phyloP scores from a whole-genome alignment of 495 filamentous ascomycete species.

The Stereocaulon alpinum region DNA sequence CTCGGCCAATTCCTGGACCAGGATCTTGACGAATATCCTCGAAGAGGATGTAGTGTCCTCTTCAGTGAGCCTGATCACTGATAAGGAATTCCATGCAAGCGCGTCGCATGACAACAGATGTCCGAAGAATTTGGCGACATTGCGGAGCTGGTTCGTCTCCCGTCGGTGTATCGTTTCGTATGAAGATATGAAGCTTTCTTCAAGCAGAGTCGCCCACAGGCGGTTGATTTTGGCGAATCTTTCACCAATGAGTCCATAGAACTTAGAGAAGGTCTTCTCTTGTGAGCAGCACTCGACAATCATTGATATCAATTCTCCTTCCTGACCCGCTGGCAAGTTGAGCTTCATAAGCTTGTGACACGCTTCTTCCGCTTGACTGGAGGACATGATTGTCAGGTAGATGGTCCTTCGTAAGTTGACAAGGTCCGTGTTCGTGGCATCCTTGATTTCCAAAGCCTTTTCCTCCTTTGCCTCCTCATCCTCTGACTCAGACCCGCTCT shows the following conservation, averaged over 20 bases:
- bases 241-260: constrained; percentile 90
- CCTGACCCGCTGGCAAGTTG: constrained; percentile 75
- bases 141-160: constrained; percentile 86
- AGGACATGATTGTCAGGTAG: constrained; percentile 95
- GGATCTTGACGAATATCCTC: constrained; percentile 95
- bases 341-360: constrained; percentile 94
- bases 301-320: constrained; percentile 89
- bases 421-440: constrained; percentile 90
- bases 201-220: constrained; percentile 85
- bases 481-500: constrained; percentile 62
- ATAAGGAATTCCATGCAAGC: constrained; percentile 84
- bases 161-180: constrained; percentile 97
- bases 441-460: constrained; percentile 81
- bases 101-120: constrained; percentile 80
- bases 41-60: constrained; percentile 92
- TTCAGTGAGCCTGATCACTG: constrained; percentile 79
- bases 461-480: constrained; percentile 72
- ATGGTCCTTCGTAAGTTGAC: constrained; percentile 89
- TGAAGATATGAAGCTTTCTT: constrained; percentile 78
- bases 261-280: constrained; percentile 91
- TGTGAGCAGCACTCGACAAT: constrained; percentile 92
- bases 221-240: constrained; percentile 91
- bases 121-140: constrained; percentile 90
- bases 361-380: constrained; percentile 87
- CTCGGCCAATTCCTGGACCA: constrained; percentile 87